Conservation (phyloP, 257 asterid genomes). For the Penstemon eatonii region DNA sequence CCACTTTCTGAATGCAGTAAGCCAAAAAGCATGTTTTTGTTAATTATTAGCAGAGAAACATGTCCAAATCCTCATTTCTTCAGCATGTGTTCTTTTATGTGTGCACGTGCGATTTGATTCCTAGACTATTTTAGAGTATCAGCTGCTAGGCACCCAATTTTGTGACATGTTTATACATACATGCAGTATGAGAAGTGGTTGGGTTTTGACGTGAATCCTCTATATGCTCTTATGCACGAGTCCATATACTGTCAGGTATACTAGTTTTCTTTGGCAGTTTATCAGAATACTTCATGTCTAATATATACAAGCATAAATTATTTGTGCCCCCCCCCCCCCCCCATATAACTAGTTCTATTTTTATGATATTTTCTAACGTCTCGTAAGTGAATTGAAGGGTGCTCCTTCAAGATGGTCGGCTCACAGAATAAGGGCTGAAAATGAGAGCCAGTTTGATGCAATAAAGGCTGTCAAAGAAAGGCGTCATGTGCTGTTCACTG, state of each 20-base stretch:
- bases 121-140: conserved; percentile 4
- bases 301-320: neutral
- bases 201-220: conserved; percentile 74
- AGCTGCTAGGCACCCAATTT: neutral
- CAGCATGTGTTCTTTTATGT: neutral
- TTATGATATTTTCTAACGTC: conserved; percentile 27
- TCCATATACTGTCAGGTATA: conserved; percentile 90
- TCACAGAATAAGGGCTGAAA: conserved; percentile 64
- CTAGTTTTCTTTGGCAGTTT: conserved; percentile 22
- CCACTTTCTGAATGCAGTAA: conserved; percentile 79
- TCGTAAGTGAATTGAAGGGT: conserved; percentile 54
- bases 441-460: conserved; percentile 71
- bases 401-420: conserved; percentile 91
- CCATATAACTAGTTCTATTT: neutral
- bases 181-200: conserved; percentile 90
- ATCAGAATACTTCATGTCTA: neutral
- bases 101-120: conserved; percentile 13
- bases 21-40: conserved; percentile 31
- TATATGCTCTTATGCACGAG: conserved; percentile 89
- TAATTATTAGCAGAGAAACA: neutral
- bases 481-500: conserved; percentile 76
- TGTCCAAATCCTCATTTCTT: neutral
- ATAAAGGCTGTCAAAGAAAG: conserved; percentile 67
- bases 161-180: conserved; percentile 30
- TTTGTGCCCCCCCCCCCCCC: too few relatives aligned